Evolutionary conservation across 305 asterid genomes (phyloP).

Genomic region (Rubia balearica): DNA sequence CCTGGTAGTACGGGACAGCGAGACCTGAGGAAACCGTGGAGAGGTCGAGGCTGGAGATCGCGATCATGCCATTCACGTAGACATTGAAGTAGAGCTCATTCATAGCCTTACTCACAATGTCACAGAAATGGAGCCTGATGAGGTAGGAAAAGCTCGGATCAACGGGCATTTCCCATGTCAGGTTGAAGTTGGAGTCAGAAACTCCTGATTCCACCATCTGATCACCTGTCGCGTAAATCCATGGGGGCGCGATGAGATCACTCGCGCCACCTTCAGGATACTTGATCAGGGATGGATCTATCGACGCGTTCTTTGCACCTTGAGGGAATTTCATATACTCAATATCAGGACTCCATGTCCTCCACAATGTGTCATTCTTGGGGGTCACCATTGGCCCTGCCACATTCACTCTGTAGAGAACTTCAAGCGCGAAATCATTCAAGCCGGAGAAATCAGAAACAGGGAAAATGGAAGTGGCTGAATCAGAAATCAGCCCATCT

Average conservation of each 20-base stretch:
- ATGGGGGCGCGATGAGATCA: slow-evolving; percentile 59
- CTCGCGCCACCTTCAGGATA: slow-evolving; percentile 66
- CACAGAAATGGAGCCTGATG: slow-evolving; percentile 81
- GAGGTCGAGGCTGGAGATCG: slow-evolving; percentile 61
- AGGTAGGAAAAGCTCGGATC: slow-evolving; percentile 75
- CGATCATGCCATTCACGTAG: slow-evolving; percentile 52
- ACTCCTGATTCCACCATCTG: slow-evolving; percentile 69
- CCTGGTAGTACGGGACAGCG: slow-evolving; percentile 63
- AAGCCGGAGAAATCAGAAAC: slow-evolving; percentile 44
- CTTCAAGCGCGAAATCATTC: slow-evolving; percentile 40
- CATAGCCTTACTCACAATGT: slow-evolving; percentile 60
- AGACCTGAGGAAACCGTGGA: slow-evolving; percentile 65
- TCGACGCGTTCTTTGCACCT: slow-evolving; percentile 49
- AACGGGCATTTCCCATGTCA: slow-evolving; percentile 69
- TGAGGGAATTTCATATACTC: slow-evolving; percentile 43
- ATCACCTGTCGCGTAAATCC: slow-evolving; percentile 65
- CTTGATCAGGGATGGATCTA: slow-evolving; percentile 37
- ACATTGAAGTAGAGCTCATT: slow-evolving; percentile 89
- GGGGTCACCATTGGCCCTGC: slow-evolving; percentile 75
- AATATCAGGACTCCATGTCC: slow-evolving; percentile 63
- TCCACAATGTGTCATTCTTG: slow-evolving; percentile 53
- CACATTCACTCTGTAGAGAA: slow-evolving; percentile 52
- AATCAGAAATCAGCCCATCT: slow-evolving; percentile 44
- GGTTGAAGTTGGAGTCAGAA: slow-evolving; percentile 57
- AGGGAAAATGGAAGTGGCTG: slow-evolving; percentile 51